Conservation (phyloP, 2,329 filamentous ascomycete genomes). For the Penicillium sp. region DNA sequence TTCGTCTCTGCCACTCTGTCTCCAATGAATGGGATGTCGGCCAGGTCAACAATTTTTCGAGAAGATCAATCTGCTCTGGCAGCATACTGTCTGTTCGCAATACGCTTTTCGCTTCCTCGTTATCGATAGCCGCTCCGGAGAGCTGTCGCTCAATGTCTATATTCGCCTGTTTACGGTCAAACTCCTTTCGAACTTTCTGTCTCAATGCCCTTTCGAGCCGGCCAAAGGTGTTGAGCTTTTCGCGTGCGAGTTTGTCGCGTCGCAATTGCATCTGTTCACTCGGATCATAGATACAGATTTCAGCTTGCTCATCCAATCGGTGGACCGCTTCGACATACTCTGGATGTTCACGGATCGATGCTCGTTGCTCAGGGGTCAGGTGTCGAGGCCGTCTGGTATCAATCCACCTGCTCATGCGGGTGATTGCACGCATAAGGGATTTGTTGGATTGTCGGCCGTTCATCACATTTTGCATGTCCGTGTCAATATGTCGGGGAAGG, state of each 20-base stretch:
- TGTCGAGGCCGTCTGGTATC: slow-evolving; percentile 8
- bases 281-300: not conserved
- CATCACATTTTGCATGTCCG: slow-evolving; percentile 12
- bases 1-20: slow-evolving; percentile 11
- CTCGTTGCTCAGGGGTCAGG: slow-evolving; percentile 3
- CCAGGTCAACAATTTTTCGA: slow-evolving; percentile 12
- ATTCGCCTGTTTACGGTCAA: not conserved
- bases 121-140: slow-evolving; percentile 9
- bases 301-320: not conserved
- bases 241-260: not conserved
- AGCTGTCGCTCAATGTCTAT: slow-evolving; percentile 2
- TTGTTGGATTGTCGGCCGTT: slow-evolving; percentile 8
- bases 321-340: not conserved
- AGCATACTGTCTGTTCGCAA: slow-evolving; percentile 6
- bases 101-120: slow-evolving; percentile 14
- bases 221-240: not conserved
- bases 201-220: not conserved
- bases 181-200: not conserved
- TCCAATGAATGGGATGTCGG: slow-evolving; percentile 12
- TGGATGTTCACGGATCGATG: not conserved
- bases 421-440: slow-evolving; percentile 7
- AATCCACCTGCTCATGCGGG: slow-evolving; percentile 12
- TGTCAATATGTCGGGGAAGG: slow-evolving; percentile 11
- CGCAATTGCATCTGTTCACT: not conserved
- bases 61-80: slow-evolving; percentile 13